A percentile compares a stretch with the other conserved stretches of the same genome.
phyloP scores from a whole-genome alignment of 2,329 filamentous ascomycete species.

The Dendryphion nanum region DNA sequence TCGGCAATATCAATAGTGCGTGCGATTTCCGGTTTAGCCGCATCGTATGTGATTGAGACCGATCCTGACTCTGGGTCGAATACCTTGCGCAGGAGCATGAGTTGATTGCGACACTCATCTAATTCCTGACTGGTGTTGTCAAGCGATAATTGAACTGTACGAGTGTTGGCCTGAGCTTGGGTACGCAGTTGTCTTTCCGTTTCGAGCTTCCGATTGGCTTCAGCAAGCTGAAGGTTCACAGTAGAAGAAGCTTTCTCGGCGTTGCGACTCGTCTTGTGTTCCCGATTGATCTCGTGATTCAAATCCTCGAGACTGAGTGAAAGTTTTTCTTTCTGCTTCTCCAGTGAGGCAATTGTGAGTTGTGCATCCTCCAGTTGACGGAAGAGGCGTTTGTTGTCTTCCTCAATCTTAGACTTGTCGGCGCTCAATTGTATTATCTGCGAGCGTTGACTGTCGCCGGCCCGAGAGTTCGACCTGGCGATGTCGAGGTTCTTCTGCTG shows the following conservation, averaged over 20 bases:
- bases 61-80: conserved; percentile 75
- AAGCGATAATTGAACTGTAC: conserved; percentile 74
- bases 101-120: conserved; percentile 73
- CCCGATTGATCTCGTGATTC: conserved; percentile 85
- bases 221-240: conserved; percentile 77
- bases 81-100: conserved; percentile 79
- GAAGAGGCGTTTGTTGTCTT: conserved; percentile 75
- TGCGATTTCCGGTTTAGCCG: conserved; percentile 66
- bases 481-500: conserved; percentile 98
- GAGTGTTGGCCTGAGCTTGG: conserved; percentile 82
- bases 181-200: conserved; percentile 81
- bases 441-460: conserved; percentile 76
- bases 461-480: conserved; percentile 82
- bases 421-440: conserved; percentile 74
- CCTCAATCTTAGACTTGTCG: conserved; percentile 80
- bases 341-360: conserved; percentile 74
- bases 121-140: conserved; percentile 81
- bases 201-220: conserved; percentile 85
- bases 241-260: conserved; percentile 86
- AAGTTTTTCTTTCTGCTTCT: conserved; percentile 94
- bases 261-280: conserved; percentile 84
- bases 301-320: conserved; percentile 85
- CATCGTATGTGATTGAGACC: conserved; percentile 66
- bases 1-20: conserved; percentile 73
- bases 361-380: conserved; percentile 86